A percentile compares a stretch with the other conserved stretches of the same genome.
Evolutionary conservation across 345 rosid species (phyloP).

Genomic region (Eucalyptus marginata): DNA sequence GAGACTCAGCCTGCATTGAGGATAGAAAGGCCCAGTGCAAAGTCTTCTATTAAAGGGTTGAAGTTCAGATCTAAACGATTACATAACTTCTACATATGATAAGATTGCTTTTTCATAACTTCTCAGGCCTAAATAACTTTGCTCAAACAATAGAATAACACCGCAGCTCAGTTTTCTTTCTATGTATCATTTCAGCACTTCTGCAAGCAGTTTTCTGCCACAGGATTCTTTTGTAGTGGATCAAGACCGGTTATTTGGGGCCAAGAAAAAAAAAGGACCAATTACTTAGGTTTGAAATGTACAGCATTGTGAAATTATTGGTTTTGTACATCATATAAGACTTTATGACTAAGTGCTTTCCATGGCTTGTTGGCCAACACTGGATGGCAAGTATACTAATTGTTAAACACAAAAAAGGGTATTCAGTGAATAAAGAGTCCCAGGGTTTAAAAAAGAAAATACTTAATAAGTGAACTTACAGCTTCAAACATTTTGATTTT

Average conservation of each 20-base stretch:
- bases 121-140: not conserved
- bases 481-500: slow-evolving; percentile 88
- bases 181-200: not conserved
- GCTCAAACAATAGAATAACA: not conserved
- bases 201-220: not conserved
- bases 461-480: slow-evolving; percentile 37
- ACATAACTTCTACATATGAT: not conserved
- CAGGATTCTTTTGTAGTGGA: not conserved
- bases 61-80: not conserved
- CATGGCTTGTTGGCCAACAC: not conserved
- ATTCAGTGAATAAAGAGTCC: not conserved
- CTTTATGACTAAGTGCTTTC: not conserved
- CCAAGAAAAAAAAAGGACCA: not conserved
- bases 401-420: not conserved
- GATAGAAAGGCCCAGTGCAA: not conserved
- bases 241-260: not conserved
- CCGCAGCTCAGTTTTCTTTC: not conserved
- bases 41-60: not conserved
- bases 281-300: not conserved
- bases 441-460: not conserved
- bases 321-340: not conserved
- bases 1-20: not conserved
- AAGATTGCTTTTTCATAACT: not conserved
- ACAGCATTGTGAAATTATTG: not conserved
- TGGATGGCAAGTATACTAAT: not conserved